Evolutionary conservation across 352 stramenopile genomes (phyloP), one percentile per base, ranked within the genome.

Genomic region (Pythium coloratum): DNA sequence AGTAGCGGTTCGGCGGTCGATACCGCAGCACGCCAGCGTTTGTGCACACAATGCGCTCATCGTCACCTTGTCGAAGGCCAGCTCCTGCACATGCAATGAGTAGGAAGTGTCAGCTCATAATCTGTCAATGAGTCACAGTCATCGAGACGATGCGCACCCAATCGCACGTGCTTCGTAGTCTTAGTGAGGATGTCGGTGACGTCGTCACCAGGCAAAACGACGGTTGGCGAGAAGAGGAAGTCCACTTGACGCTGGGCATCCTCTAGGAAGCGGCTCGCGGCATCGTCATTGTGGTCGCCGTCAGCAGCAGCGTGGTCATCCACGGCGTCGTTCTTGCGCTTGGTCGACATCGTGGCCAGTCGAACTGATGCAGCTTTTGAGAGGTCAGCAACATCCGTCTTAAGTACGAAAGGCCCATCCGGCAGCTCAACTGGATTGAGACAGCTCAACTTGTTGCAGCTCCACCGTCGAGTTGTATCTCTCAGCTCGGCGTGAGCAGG

Each of bases 1-100:
- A 96, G 72, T 96, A 96, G 49, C 88, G 82, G 65, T 97, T 96
- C 38, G 90, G 78, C 49, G 86, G 86, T 12, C 85, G 82, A 68
- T 96, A 96, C 60, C 89, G 76, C 46, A 97, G 75, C 28, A 97
- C 76, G 16, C 90, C 90, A 24, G 88, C 82, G 59, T 94, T 92
- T 14, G 86, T 96, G 66, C 78, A 83, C 33, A 94, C 71, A 16
- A 97, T 83, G 20, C 77, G 73, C 40, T 89, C 76, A 55, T 86
- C 71, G 2, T 71, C 46, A 2, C 86, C 62, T 56, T 92, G 82
- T 66, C 78, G 81, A 30, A 94, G 62, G 10, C 86, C 86, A 51
- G 84, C 75, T 18, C 86, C 86, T 91, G 59, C 44, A 51, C 12
- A 18, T 13, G 51, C 32, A 50, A 62, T 9, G 62, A 40, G 9